Evolutionary conservation across 148 eudicot species (phyloP).

Genomic region (Vaccinium macrocarpon): DNA sequence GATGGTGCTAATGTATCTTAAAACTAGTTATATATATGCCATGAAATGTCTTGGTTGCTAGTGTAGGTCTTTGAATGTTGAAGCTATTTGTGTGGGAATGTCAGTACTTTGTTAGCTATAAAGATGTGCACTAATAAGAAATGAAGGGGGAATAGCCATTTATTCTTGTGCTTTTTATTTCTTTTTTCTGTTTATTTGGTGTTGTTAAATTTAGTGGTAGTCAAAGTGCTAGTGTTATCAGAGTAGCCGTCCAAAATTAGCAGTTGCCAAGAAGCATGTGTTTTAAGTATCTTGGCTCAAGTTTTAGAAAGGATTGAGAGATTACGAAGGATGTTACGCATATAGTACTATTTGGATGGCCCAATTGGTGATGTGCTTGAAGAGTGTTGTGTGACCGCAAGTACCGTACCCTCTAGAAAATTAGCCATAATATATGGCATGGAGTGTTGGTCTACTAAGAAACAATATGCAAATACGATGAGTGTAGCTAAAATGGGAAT

Average conservation of each 20-base stretch:
- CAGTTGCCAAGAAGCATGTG: neutral
- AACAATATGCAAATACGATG: neutral
- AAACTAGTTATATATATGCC: neutral
- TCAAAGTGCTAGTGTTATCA: neutral
- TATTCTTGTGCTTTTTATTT: neutral
- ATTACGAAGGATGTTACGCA: neutral
- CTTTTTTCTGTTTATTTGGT: neutral
- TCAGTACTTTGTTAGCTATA: neutral
- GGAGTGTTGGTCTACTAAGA: neutral
- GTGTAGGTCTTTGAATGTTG: neutral
- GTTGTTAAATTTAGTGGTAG: neutral
- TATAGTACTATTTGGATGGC: neutral
- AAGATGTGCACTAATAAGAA: neutral
- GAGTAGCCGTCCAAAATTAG: neutral
- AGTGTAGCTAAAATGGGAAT: neutral
- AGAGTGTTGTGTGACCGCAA: neutral
- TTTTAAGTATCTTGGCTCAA: neutral
- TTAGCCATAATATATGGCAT: neutral
- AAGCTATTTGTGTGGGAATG: neutral
- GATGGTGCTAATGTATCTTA: neutral
- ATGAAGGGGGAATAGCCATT: neutral
- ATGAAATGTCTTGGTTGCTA: slow-evolving; percentile 7
- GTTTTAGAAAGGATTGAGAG: neutral
- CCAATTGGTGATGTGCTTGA: neutral
- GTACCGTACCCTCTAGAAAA: neutral